A percentile compares a stretch with the other conserved stretches of the same genome.
Conservation (phyloP, 2,329 filamentous ascomycete genomes). For the Sclerotinia glacialis region DNA sequence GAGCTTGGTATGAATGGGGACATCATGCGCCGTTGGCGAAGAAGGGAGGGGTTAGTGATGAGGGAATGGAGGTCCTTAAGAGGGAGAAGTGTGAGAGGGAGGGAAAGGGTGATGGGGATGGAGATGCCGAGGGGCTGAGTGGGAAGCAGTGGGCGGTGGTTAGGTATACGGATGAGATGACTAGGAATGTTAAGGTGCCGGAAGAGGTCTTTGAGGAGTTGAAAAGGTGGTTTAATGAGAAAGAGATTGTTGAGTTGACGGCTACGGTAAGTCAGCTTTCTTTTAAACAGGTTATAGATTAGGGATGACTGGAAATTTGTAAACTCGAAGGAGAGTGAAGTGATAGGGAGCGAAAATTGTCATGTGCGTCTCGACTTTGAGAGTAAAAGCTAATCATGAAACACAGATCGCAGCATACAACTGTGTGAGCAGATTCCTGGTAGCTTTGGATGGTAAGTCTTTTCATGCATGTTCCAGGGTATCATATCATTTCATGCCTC, state of each 20-base stretch:
- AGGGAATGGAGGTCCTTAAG: constrained; percentile 33
- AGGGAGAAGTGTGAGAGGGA: constrained; percentile 17
- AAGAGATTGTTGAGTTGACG: constrained; percentile 78
- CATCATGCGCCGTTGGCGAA: constrained; percentile 65
- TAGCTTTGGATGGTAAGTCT: constrained; percentile 70
- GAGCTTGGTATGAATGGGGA: constrained; percentile 82
- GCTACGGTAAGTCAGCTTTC: constrained; percentile 49
- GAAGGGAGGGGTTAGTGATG: constrained; percentile 35
- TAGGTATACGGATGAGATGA: constrained; percentile 81
- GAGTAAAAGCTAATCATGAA: neutral
- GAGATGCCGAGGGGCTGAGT: constrained; percentile 45
- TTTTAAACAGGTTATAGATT: neutral
- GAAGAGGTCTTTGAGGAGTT: constrained; percentile 66
- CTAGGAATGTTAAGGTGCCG: constrained; percentile 64
- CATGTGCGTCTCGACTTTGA: neutral
- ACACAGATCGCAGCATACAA: constrained; percentile 69
- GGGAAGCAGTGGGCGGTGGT: constrained; percentile 66
- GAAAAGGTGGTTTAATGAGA: constrained; percentile 60
- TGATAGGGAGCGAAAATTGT: neutral
- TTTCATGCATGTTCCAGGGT: neutral
- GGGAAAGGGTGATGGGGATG: constrained; percentile 38
- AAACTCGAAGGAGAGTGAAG: neutral
- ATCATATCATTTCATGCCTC: constrained; percentile 17
- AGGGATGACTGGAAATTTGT: neutral
- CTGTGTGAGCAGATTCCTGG: constrained; percentile 78